A percentile compares a stretch with the other conserved stretches of the same genome.
These are phyloP conservation scores for Coniochaeta ligniaria DNA, from an alignment of 2,329 filamentous ascomycete genomes.

Conservation along the genomic window DNA sequence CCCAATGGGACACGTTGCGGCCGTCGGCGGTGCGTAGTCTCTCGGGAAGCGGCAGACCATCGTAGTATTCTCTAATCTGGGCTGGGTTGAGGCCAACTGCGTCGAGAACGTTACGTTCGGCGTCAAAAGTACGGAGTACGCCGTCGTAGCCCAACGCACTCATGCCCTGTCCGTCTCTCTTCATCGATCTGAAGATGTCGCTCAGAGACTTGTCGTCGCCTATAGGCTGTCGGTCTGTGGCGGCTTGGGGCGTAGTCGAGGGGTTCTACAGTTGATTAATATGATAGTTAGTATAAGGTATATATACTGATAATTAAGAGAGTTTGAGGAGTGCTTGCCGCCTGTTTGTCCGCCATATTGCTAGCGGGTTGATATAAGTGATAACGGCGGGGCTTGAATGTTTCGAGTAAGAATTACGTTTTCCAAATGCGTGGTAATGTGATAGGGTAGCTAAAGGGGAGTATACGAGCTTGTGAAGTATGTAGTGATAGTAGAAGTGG, in stretches of 20 bases:
- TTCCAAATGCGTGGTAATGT: slow-evolving; percentile 3
- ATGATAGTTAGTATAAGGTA: not conserved
- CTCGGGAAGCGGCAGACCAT: slow-evolving; percentile 4
- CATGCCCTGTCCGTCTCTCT: slow-evolving; percentile 7
- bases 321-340: slow-evolving; percentile 1
- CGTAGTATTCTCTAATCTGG: slow-evolving; percentile 12
- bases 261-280: slow-evolving; percentile 1
- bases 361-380: not conserved
- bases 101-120: slow-evolving; percentile 10
- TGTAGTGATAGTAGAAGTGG: slow-evolving; percentile 1
- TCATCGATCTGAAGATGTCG: slow-evolving; percentile 3
- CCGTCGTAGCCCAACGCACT: slow-evolving; percentile 9
- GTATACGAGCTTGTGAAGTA: slow-evolving; percentile 1
- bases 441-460: slow-evolving; percentile 1
- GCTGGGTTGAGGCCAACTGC: slow-evolving; percentile 9
- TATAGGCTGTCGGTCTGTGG: slow-evolving; percentile 4
- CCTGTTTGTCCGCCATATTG: slow-evolving; percentile 2
- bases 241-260: slow-evolving; percentile 2
- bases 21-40: slow-evolving; percentile 10
- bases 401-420: slow-evolving; percentile 3
- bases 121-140: slow-evolving; percentile 10
- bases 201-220: slow-evolving; percentile 2
- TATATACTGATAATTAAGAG: slow-evolving; percentile 1
- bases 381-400: slow-evolving; percentile 2
- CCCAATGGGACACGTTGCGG: slow-evolving; percentile 9